A percentile compares a stretch with the other conserved stretches of the same genome.
These are phyloP conservation scores for Rasamsonia emersonii DNA, from an alignment of 2,329 filamentous ascomycete genomes.

Conservation along the genomic window DNA sequence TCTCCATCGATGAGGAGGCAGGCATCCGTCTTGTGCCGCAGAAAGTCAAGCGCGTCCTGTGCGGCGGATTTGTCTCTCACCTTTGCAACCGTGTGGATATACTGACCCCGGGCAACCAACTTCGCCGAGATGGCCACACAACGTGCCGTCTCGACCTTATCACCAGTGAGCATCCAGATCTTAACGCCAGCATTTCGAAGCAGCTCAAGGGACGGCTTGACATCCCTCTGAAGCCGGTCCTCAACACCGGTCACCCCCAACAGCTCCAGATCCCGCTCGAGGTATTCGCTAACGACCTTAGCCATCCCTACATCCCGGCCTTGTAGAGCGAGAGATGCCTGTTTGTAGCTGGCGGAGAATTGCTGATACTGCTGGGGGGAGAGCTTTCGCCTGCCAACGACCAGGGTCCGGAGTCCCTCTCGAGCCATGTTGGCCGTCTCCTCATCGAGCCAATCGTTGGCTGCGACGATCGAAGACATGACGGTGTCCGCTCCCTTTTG, in stretches of 20 bases:
- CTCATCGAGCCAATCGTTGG: conserved; percentile 98
- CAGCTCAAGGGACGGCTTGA: conserved; percentile 90
- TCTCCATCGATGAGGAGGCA: conserved; percentile 94
- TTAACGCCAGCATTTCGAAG: conserved; percentile 96
- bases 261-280: conserved; percentile 84
- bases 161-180: conserved; percentile 99
- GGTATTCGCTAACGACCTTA: conserved; percentile 65
- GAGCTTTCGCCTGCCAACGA: conserved; percentile 85
- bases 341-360: conserved; percentile 65
- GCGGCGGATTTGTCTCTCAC: conserved; percentile 75
- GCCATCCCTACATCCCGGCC: conserved; percentile 77
- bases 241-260: conserved; percentile 97
- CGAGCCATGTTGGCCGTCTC: conserved; percentile 99
- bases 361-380: conserved; percentile 70
- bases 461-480: conserved; percentile 89
- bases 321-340: conserved; percentile 71
- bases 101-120: conserved; percentile 84
- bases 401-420: conserved; percentile 86
- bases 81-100: conserved; percentile 87
- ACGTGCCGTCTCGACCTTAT: conserved; percentile 95
- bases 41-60: conserved; percentile 78
- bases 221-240: conserved; percentile 89
- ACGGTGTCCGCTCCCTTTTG: conserved; percentile 98
- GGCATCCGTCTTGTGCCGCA: conserved; percentile 75
- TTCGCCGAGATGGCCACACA: conserved; percentile 95